phyloP scores from a whole-genome alignment of 73 alveolate genomes.

The Urostyla sp. region DNA sequence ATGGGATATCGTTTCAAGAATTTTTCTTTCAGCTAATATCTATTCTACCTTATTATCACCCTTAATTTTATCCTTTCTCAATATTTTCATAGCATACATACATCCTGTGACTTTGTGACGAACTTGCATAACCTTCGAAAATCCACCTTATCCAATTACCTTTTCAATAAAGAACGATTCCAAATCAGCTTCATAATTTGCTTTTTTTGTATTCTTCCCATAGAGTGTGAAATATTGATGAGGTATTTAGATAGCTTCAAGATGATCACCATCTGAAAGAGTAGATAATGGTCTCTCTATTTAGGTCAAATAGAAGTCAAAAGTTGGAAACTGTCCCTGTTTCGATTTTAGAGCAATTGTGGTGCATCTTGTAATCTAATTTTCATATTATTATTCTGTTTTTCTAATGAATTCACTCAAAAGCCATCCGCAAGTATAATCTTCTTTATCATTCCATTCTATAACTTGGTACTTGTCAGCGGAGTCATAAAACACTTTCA shows the following conservation, averaged over 20 bases:
- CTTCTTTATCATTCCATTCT: conserved; percentile 47
- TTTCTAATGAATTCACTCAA: conserved; percentile 61
- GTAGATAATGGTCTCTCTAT: background rate
- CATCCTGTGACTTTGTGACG: conserved; percentile 67
- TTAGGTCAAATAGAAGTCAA: conserved; percentile 12
- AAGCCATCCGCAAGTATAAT: conserved; percentile 71
- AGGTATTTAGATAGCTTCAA: conserved; percentile 23
- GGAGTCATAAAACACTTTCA: too few relatives aligned
- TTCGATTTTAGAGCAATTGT: conserved; percentile 40
- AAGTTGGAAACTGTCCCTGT: conserved; percentile 8
- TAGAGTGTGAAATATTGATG: background rate
- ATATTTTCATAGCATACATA: conserved; percentile 81
- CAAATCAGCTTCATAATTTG: background rate
- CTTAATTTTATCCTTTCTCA: conserved; percentile 71
- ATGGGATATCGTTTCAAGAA: conserved; percentile 48
- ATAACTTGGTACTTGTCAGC: too few relatives aligned
- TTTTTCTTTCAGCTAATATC: conserved; percentile 71
- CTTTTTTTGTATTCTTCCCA: background rate
- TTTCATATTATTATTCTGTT: background rate
- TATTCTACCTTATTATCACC: conserved; percentile 68
- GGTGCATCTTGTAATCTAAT: background rate
- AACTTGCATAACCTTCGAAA: conserved; percentile 76
- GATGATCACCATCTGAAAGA: background rate
- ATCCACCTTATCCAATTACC: conserved; percentile 84
- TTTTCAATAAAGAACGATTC: conserved; percentile 39